Evolutionary conservation across 805 yeast genomes (phyloP).

Genomic region (Saccharomycopsis sp.): DNA sequence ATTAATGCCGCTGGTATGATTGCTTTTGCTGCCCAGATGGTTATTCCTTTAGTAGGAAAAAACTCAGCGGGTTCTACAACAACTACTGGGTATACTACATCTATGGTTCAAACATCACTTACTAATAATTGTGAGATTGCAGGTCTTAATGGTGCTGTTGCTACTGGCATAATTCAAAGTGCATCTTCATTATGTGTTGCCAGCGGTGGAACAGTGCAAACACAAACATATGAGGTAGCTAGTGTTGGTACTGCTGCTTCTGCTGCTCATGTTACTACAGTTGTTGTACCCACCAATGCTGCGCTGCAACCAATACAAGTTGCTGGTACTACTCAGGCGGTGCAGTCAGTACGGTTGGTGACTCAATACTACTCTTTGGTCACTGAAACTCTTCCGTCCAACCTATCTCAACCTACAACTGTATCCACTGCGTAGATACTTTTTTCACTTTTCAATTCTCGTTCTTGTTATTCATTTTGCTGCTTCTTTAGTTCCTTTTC

Average conservation of each 20-base stretch:
- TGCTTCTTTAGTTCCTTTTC: not conserved
- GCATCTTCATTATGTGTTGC: constrained; percentile 12
- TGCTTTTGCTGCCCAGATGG: constrained; percentile 10
- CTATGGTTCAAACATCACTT: constrained; percentile 7
- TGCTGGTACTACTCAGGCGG: not conserved
- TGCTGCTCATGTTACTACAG: not conserved
- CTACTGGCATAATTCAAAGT: constrained; percentile 2
- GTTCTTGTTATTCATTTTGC: not conserved
- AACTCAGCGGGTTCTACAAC: not conserved
- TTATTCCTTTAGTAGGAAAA: constrained; percentile 3
- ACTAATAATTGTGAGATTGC: constrained; percentile 7
- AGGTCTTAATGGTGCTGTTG: constrained; percentile 3
- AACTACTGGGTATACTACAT: constrained; percentile 8
- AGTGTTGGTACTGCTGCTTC: constrained; percentile 4
- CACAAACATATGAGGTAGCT: constrained; percentile 6
- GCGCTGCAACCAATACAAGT: not conserved
- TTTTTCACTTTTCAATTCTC: not conserved
- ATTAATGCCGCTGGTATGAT: constrained; percentile 8
- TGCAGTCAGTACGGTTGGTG: not conserved
- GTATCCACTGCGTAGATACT: not conserved
- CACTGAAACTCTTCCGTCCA: not conserved
- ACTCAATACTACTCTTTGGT: not conserved
- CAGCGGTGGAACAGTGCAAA: constrained; percentile 9
- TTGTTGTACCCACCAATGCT: not conserved
- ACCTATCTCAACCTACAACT: too few species aligned